Base-by-base conservation (phyloP, 192 early-diverging fungal genomes). In the Coemansia sp. region DNA sequence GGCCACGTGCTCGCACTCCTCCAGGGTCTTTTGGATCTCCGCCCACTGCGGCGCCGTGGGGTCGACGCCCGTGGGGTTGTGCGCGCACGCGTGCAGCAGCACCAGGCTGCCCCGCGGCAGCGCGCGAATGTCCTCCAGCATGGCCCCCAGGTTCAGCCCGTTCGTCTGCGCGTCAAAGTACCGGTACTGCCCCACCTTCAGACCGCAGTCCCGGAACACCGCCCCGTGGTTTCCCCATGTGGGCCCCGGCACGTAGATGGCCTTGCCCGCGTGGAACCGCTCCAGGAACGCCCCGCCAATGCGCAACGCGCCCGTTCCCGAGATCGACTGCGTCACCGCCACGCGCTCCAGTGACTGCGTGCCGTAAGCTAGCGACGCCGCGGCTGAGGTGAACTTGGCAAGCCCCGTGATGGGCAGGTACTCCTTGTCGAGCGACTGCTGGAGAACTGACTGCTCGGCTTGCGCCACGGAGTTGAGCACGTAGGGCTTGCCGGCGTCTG, bases 11-110 rank as follows among this genome's bases (percentile, higher is more conserved):
- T 88, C 84, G 70, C 86, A 76, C 17, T 89, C 88, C 86, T 95
- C 90, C 44, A 94, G 79, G 45, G 91, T 85, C 62, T 89, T 66
- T 65, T 91, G 89, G 71, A 99, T 91, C 75, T 95, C 83, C 59
- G 85, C 82, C 98, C 98, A 99, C 77, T 99, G 96, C 62, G 84
- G 92, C 24, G 77, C 73, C 35, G 93, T 94, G 36, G 98, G 98
- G 85, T 99, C 98, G 21, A 97, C 97, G 75, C 98, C 98, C 4
- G 98, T 98, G 37, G 98, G 98, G 88, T 99, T 99, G 84, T 99
- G 98, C 6, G 97, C 98, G 71, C 98, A 99, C 44, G 96, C 98
- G 76, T 99, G 98, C 57, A 99, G 85, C 57, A 99, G 86, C 63
- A 98, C 85, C 51, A 97, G 83, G 62, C 95, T 96, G 64, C 90